A percentile compares a stretch with the other conserved stretches of the same genome.
Evolutionary conservation across 2,329 filamentous ascomycete species (phyloP).

Genomic region (Graphilbum fragrans): DNA sequence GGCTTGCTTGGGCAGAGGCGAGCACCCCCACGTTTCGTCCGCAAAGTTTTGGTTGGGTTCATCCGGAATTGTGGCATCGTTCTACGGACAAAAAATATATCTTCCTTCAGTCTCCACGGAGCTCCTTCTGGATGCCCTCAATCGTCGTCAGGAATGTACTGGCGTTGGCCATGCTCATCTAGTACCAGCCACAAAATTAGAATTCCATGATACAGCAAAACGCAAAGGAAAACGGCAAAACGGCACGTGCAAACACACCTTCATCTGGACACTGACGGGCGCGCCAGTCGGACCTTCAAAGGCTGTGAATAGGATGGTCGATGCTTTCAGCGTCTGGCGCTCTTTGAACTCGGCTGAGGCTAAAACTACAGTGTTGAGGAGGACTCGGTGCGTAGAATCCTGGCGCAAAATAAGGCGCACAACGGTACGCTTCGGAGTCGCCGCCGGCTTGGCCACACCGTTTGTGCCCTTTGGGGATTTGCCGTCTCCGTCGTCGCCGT

Average conservation of each 20-base stretch:
- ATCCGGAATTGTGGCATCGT: neutral
- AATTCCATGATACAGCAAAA: too few species aligned
- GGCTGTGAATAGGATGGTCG: slow-evolving; percentile 55
- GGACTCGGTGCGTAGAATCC: slow-evolving; percentile 75
- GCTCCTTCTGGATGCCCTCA: slow-evolving; percentile 35
- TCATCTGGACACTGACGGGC: slow-evolving; percentile 48
- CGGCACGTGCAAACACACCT: too few species aligned
- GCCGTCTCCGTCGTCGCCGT: slow-evolving; percentile 2
- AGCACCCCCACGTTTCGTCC: too few species aligned
- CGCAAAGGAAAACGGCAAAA: too few species aligned
- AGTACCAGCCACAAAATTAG: neutral
- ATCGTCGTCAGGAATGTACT: slow-evolving; percentile 39
- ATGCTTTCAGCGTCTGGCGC: slow-evolving; percentile 58
- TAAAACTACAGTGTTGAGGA: slow-evolving; percentile 74
- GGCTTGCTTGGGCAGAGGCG: too few species aligned
- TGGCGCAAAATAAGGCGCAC: slow-evolving; percentile 81
- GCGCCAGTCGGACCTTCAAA: slow-evolving; percentile 43
- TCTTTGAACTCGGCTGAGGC: slow-evolving; percentile 71
- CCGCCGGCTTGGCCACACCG: neutral
- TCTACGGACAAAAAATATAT: neutral
- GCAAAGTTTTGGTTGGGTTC: too few species aligned
- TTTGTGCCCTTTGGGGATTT: neutral
- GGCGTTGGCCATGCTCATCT: slow-evolving; percentile 43
- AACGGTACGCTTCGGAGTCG: slow-evolving; percentile 27
- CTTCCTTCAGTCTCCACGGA: slow-evolving; percentile 18